Evolutionary conservation across 2,329 filamentous ascomycete genomes (phyloP), one percentile per base, ranked within the genome.

Genomic region (Calonectria montana): DNA sequence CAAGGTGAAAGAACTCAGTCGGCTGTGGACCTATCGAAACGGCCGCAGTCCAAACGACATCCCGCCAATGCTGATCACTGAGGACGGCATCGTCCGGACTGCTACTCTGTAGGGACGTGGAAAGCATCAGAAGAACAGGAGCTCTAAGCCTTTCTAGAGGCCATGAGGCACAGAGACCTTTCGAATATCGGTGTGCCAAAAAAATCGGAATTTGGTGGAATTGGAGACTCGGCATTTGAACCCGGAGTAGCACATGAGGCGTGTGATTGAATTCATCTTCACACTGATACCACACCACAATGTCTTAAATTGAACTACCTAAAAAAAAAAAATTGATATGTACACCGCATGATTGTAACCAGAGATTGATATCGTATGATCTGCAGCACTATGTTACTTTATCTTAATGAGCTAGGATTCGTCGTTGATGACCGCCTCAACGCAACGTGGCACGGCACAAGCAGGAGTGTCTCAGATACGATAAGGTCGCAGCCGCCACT

Each of bases 1-100:
- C 48, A 88, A 84, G 77, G 90, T 92, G 7, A 91, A 88, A 81
- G 88, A 92, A 65, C 81, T 92, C 55, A 91, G 90, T 76, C 86
- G 91, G 55, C 80, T 93, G 31, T 92, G 91, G 91, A 83, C 87
- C 73, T 92, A 92, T 77, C 84, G 90, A 63, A 92, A 92, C 77
- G 91, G 91, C 2, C 83, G 80, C 69, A 88, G 86, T 47, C 90
- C 91, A 1, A 77, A 83, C 6, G 86, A 88, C 47, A 75, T 78
- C 31, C 83, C 85, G 16, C 82, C 83, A 0, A 73, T 83, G 70
- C 65, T 87, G 47, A 67, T 75, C 3, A 77, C 72, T 31, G 83
- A 86, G 74, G 80, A 81, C 48, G 82, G 85, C 2, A 74, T 85
- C 43, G 77, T 83, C 8, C 82, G 85, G 66, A 84, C 80, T 61